A percentile compares a stretch with the other conserved stretches of the same genome.
Evolutionary conservation across 768 basidiomycete species (phyloP).

Genomic region (Cyclocybe cylindracea): DNA sequence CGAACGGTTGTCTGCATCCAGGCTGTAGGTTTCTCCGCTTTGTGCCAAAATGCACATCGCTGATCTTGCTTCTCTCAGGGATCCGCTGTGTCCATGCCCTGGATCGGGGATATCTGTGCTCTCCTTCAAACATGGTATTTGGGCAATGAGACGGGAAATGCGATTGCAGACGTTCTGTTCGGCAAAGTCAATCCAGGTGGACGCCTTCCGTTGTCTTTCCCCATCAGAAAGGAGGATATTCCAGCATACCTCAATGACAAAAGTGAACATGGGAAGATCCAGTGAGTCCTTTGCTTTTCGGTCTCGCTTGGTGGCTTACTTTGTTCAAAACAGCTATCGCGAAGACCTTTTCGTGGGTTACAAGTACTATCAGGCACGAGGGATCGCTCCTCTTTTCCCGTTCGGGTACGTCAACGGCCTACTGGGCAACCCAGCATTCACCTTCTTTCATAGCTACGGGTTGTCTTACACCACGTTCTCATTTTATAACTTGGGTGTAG

Average conservation of each 20-base stretch:
- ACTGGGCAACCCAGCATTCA: slow-evolving; percentile 2
- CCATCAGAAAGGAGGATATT: slow-evolving; percentile 58
- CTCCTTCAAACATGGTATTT: slow-evolving; percentile 67
- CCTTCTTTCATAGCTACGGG: slow-evolving; percentile 47
- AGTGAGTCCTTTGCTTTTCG: slow-evolving; percentile 23
- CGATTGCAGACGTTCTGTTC: slow-evolving; percentile 65
- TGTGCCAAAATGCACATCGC: neutral
- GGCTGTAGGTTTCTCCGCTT: slow-evolving; percentile 42
- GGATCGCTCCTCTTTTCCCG: slow-evolving; percentile 59
- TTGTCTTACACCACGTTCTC: slow-evolving; percentile 76
- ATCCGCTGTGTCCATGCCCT: slow-evolving; percentile 75
- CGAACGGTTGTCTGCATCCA: slow-evolving; percentile 64
- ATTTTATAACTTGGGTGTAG: slow-evolving; percentile 47
- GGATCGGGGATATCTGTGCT: slow-evolving; percentile 55
- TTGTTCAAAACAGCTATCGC: slow-evolving; percentile 38
- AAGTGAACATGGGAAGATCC: slow-evolving; percentile 59
- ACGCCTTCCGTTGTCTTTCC: slow-evolving; percentile 61
- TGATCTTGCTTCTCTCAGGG: slow-evolving; percentile 38
- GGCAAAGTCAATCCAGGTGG: slow-evolving; percentile 64
- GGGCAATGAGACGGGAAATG: slow-evolving; percentile 67
- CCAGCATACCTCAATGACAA: slow-evolving; percentile 60
- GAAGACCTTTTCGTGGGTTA: slow-evolving; percentile 73
- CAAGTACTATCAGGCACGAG: slow-evolving; percentile 60
- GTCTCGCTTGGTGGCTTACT: neutral
- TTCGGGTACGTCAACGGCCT: slow-evolving; percentile 51